Conservation (phyloP, 495 filamentous ascomycete species). For the Rostrohypoxylon terebratum region DNA sequence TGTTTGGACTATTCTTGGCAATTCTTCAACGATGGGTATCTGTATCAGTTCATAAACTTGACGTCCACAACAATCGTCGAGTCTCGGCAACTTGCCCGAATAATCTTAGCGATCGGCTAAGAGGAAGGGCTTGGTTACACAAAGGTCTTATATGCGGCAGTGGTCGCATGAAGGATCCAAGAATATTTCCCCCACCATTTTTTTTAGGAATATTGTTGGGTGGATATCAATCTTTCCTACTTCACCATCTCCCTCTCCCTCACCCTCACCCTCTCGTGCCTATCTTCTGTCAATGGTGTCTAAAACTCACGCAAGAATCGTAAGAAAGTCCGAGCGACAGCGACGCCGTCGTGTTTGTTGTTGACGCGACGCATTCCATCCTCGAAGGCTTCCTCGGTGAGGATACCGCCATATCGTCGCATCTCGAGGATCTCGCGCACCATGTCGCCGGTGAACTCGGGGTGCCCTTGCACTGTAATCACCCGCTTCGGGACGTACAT, state of each 20-base stretch:
- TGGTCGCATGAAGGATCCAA: neutral
- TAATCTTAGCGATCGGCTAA: constrained; percentile 2
- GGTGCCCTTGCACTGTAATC: constrained; percentile 91
- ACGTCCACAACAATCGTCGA: neutral
- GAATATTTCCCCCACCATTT: neutral
- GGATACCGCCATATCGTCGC: constrained; percentile 71
- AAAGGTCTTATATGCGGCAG: constrained; percentile 10
- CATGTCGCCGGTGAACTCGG: constrained; percentile 85
- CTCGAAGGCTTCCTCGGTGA: constrained; percentile 70
- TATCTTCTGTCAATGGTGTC: neutral
- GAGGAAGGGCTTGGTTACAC: neutral
- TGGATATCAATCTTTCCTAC: neutral
- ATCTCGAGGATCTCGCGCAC: constrained; percentile 73
- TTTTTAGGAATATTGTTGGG: neutral
- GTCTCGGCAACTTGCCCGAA: constrained; percentile 7
- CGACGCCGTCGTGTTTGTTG: constrained; percentile 79
- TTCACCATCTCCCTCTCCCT: neutral
- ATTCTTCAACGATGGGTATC: constrained; percentile 23
- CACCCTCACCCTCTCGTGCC: neutral
- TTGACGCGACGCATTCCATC: constrained; percentile 74
- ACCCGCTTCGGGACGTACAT: constrained; percentile 76
- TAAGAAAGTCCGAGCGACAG: constrained; percentile 75
- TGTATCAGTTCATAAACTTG: constrained; percentile 23
- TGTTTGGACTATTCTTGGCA: neutral
- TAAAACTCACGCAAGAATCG: constrained; percentile 74